Conservation (phyloP, 192 early-diverging fungal genomes). For the Geranomyces michiganensis region DNA sequence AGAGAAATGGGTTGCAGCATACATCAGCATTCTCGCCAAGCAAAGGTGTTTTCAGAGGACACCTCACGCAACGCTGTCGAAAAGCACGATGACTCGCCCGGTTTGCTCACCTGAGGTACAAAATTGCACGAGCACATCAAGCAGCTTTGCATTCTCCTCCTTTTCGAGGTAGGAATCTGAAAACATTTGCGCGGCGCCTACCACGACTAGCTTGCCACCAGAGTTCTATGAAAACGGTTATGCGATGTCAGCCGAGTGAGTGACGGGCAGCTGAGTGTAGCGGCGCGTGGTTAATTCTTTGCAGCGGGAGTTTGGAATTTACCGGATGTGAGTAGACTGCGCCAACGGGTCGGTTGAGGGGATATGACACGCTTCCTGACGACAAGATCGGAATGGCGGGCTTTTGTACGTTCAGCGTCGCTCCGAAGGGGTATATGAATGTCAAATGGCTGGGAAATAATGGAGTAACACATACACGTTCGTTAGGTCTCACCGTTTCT, state of each 20-base stretch:
- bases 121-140: conserved; percentile 62
- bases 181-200: conserved; percentile 61
- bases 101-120: conserved; percentile 44
- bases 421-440: conserved; percentile 66
- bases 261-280: neutral
- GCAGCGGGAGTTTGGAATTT: too few species aligned
- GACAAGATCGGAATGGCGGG: conserved; percentile 63
- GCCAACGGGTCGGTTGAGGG: conserved; percentile 61
- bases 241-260: neutral
- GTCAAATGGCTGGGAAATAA: conserved; percentile 40
- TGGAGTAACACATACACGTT: too few species aligned
- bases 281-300: too few species aligned
- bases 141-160: conserved; percentile 64
- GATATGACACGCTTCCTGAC: conserved; percentile 63
- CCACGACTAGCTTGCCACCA: conserved; percentile 56
- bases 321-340: conserved; percentile 55
- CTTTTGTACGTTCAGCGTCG: conserved; percentile 66
- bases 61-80: too few species aligned
- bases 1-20: too few species aligned
- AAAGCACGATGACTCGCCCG: neutral
- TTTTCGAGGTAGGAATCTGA: conserved; percentile 65
- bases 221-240: neutral
- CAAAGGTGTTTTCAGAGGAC: too few species aligned
- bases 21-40: too few species aligned
- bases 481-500: too few species aligned